Evolutionary conservation across 495 filamentous ascomycete species (phyloP).

Genomic region (Cercophora scortea): DNA sequence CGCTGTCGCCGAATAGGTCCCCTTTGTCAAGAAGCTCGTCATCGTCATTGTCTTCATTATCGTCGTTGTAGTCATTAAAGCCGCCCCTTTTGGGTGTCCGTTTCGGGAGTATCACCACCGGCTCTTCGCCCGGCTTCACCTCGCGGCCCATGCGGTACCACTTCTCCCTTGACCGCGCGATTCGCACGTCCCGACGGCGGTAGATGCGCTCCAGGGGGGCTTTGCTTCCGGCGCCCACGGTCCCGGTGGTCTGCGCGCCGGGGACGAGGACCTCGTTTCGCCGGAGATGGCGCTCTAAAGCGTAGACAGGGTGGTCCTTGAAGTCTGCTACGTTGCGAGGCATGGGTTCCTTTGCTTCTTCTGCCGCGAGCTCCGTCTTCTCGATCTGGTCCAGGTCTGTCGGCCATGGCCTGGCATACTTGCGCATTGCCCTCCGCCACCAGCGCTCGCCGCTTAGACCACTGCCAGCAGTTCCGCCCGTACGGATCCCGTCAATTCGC

Average conservation of each 20-base stretch:
- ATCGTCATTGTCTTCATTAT: slow-evolving; percentile 32
- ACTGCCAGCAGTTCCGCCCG: background rate
- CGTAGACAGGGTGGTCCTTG: slow-evolving; percentile 87
- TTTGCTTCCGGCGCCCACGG: slow-evolving; percentile 59
- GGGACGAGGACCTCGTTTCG: slow-evolving; percentile 69
- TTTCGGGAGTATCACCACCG: slow-evolving; percentile 59
- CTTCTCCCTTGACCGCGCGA: slow-evolving; percentile 65
- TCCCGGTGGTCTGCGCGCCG: slow-evolving; percentile 65
- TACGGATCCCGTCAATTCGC: slow-evolving; percentile 53
- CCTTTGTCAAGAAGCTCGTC: slow-evolving; percentile 22
- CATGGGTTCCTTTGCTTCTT: slow-evolving; percentile 74
- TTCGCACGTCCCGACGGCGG: slow-evolving; percentile 68
- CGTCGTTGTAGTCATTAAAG: slow-evolving; percentile 26
- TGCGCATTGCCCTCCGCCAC: slow-evolving; percentile 56
- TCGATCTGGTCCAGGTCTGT: slow-evolving; percentile 77
- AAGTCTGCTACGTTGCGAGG: slow-evolving; percentile 85
- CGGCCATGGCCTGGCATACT: slow-evolving; percentile 47
- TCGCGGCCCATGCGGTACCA: slow-evolving; percentile 85
- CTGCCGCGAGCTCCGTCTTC: slow-evolving; percentile 60
- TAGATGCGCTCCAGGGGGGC: slow-evolving; percentile 56
- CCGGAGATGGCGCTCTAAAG: slow-evolving; percentile 79
- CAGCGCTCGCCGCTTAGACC: slow-evolving; percentile 52
- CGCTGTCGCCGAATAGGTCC: slow-evolving; percentile 24
- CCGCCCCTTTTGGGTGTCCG: slow-evolving; percentile 14
- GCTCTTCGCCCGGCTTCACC: slow-evolving; percentile 64